A percentile compares a stretch with the other conserved stretches of the same genome.
Evolutionary conservation across 2,329 filamentous ascomycete genomes (phyloP).

Genomic region (Microdochium trichocladiopsis): DNA sequence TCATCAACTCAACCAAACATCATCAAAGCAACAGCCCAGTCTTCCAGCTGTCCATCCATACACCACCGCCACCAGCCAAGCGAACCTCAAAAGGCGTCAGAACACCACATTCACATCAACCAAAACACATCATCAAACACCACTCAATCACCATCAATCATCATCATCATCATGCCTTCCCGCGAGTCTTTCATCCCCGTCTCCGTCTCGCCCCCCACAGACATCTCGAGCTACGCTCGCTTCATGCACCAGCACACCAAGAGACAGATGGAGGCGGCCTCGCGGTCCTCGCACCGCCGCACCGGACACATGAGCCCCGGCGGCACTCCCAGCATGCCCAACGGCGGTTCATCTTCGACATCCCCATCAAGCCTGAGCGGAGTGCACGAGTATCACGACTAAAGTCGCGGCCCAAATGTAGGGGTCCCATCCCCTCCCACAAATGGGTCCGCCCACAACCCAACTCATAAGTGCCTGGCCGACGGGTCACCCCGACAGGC

Average conservation of each 20-base stretch:
- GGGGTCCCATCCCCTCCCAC: too few species aligned
- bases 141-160: neutral
- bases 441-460: too few species aligned
- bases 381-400: slow-evolving; percentile 18
- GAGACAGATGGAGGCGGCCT: slow-evolving; percentile 55
- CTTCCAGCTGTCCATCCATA: neutral
- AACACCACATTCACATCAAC: neutral
- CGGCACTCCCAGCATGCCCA: slow-evolving; percentile 12
- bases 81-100: too few species aligned
- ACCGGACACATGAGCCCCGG: slow-evolving; percentile 6
- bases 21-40: neutral
- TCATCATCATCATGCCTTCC: slow-evolving; percentile 14
- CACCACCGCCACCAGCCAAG: neutral
- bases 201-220: slow-evolving; percentile 17
- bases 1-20: neutral
- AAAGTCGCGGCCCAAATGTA: slow-evolving; percentile 3
- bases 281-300: slow-evolving; percentile 32
- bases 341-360: slow-evolving; percentile 13
- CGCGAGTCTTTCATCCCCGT: slow-evolving; percentile 15
- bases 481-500: too few species aligned
- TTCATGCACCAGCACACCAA: slow-evolving; percentile 61
- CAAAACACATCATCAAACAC: neutral
- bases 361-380: slow-evolving; percentile 9
- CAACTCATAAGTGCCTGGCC: too few species aligned
- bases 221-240: slow-evolving; percentile 40